phyloP scores from a whole-genome alignment of 805 yeast genomes.

The Tetrapisispora nanseiensis region DNA sequence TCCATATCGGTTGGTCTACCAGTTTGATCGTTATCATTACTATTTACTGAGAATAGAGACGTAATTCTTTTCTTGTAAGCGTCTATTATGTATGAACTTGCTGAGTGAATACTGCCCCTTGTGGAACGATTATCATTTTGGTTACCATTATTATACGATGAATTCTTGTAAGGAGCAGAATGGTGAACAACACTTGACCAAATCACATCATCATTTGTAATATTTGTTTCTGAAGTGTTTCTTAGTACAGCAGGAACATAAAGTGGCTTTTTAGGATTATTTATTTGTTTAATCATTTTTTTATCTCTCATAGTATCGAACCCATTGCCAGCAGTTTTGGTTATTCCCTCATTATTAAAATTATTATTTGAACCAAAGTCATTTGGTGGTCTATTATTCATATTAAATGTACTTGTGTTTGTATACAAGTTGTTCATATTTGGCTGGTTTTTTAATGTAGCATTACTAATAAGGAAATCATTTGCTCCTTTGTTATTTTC shows the following conservation, averaged over 20 bases:
- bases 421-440: not conserved
- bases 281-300: constrained; percentile 49
- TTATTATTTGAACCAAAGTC: not conserved
- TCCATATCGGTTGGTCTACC: constrained; percentile 5
- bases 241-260: constrained; percentile 85
- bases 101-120: constrained; percentile 21
- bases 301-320: constrained; percentile 4
- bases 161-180: constrained; percentile 1
- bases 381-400: not conserved
- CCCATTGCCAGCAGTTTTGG: not conserved
- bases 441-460: not conserved
- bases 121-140: constrained; percentile 8
- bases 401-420: not conserved
- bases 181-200: constrained; percentile 3
- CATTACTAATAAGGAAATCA: constrained; percentile 3
- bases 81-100: constrained; percentile 14
- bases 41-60: constrained; percentile 8
- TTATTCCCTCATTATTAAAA: too few relatives aligned
- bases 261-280: constrained; percentile 75
- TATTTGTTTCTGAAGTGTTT: constrained; percentile 35
- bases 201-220: constrained; percentile 34
- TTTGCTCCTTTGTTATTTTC: not conserved
- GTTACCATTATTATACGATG: not conserved
- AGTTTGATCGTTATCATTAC: constrained; percentile 1
- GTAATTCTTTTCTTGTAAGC: constrained; percentile 10